These are phyloP conservation scores for Pseudogymnoascus sp. DNA, from an alignment of 2,329 filamentous ascomycete species.

Conservation along the genomic window DNA sequence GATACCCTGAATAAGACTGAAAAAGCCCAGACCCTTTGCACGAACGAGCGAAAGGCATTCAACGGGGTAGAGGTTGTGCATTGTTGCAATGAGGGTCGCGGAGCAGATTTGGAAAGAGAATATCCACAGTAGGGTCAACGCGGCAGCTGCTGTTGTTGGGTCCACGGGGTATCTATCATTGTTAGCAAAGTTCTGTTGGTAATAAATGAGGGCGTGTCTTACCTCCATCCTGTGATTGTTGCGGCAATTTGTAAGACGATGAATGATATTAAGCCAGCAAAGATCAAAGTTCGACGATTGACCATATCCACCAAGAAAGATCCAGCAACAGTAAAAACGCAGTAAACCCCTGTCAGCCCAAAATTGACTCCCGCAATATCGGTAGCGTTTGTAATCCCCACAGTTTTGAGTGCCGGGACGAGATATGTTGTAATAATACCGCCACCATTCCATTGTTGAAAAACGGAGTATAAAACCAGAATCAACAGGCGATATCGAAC, in stretches of 20 bases:
- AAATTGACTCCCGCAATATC: conserved; percentile 35
- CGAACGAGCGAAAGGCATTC: conserved; percentile 36
- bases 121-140: conserved; percentile 38
- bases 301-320: conserved; percentile 35
- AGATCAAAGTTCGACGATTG: conserved; percentile 36
- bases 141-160: conserved; percentile 28
- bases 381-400: conserved; percentile 31
- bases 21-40: conserved; percentile 38
- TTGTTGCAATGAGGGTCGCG: conserved; percentile 37
- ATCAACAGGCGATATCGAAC: conserved; percentile 37
- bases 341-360: conserved; percentile 36
- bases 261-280: conserved; percentile 34
- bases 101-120: conserved; percentile 40
- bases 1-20: conserved; percentile 36
- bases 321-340: conserved; percentile 37
- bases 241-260: conserved; percentile 36
- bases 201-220: not conserved
- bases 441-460: conserved; percentile 39
- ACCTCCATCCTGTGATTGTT: conserved; percentile 39
- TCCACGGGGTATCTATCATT: conserved; percentile 27
- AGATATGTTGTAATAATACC: conserved; percentile 37
- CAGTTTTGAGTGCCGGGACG: conserved; percentile 32
- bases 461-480: conserved; percentile 36
- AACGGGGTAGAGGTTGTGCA: conserved; percentile 40
- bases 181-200: not conserved